phyloP scores from a whole-genome alignment of 139 green algal species.

The Spirogloea muscicola region DNA sequence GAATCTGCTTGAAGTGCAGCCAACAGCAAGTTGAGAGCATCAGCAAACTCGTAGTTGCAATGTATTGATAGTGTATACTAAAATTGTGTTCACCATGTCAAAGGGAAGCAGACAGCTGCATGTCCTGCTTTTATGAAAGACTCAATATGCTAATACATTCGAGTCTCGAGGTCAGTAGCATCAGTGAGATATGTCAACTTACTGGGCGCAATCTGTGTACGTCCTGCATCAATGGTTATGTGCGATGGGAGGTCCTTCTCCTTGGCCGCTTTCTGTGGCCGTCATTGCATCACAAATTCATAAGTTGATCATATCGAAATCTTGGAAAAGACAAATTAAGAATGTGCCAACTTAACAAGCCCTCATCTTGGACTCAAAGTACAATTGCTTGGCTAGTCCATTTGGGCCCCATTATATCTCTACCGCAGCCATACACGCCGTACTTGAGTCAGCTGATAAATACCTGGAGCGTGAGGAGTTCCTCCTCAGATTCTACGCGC shows the following conservation, averaged over 20 bases:
- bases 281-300: not conserved
- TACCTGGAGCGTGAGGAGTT: constrained; percentile 31
- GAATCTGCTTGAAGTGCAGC: too few relatives aligned
- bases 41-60: too few relatives aligned
- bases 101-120: too few relatives aligned
- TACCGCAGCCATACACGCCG: not conserved
- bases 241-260: constrained; percentile 44
- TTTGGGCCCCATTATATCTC: not conserved
- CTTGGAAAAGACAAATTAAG: not conserved
- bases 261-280: constrained; percentile 5
- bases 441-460: not conserved
- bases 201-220: constrained; percentile 76
- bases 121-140: too few relatives aligned
- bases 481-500: constrained; percentile 42
- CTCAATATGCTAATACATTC: too few relatives aligned
- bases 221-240: constrained; percentile 69
- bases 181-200: too few relatives aligned
- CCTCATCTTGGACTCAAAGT: not conserved
- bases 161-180: too few relatives aligned
- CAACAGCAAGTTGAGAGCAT: too few relatives aligned
- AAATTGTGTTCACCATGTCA: too few relatives aligned
- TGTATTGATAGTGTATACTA: too few relatives aligned
- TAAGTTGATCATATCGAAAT: not conserved
- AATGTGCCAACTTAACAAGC: not conserved
- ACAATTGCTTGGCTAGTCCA: not conserved